Evolutionary conservation across 176 grass and related monocot species (phyloP).

Genomic region (Triticum turgidum): DNA sequence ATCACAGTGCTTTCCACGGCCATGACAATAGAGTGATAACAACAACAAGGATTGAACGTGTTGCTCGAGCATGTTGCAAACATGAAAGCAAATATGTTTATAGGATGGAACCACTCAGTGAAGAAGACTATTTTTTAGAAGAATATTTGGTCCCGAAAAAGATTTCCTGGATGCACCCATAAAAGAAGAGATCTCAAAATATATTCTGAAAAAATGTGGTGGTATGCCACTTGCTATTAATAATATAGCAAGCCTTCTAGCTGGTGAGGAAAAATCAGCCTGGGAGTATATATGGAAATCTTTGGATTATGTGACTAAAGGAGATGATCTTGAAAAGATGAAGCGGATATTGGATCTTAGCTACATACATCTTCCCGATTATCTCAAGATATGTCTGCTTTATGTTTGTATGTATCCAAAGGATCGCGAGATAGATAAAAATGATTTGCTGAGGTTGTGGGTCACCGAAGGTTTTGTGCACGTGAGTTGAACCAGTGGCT

Average conservation of each 20-base stretch:
- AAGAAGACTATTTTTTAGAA: background rate
- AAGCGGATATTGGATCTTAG: background rate
- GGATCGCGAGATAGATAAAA: too few species aligned
- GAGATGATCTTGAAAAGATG: background rate
- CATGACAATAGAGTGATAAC: background rate
- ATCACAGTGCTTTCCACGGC: too few species aligned
- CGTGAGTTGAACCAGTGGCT: too few species aligned
- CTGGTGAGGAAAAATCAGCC: background rate
- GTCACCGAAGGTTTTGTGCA: too few species aligned
- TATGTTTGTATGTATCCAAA: too few species aligned
- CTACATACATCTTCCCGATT: too few species aligned
- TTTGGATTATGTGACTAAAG: background rate
- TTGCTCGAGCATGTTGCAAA: background rate
- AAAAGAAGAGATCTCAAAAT: background rate
- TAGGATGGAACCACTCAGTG: too few species aligned
- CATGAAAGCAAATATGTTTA: background rate
- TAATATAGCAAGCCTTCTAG: background rate
- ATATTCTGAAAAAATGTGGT: background rate
- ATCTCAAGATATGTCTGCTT: too few species aligned
- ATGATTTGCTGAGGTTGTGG: too few species aligned
- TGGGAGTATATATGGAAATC: background rate
- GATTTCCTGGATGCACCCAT: background rate
- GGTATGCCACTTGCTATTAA: background rate
- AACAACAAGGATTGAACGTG: background rate
- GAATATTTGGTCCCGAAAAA: background rate